phyloP scores from a whole-genome alignment of 768 basidiomycete genomes.

The Russula brevipes region DNA sequence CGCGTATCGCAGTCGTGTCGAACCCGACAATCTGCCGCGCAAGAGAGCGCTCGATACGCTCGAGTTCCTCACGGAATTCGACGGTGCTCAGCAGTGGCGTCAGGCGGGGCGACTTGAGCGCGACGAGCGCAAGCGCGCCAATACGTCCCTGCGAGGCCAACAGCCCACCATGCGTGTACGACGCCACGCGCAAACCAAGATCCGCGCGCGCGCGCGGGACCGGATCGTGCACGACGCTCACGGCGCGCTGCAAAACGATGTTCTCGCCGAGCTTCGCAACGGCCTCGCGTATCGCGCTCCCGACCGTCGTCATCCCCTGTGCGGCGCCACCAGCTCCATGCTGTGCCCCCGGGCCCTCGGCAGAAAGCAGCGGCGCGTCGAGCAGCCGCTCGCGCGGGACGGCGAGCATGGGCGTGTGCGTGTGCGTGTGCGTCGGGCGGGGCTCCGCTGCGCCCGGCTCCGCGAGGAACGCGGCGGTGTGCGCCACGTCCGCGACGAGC shows the following conservation, averaged over 20 bases:
- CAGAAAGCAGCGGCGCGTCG: slow-evolving; percentile 64
- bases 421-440: slow-evolving; percentile 27
- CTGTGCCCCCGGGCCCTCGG: slow-evolving; percentile 2
- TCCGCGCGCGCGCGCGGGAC: slow-evolving; percentile 24
- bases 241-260: slow-evolving; percentile 60
- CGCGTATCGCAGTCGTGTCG: slow-evolving; percentile 18
- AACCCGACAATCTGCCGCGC: slow-evolving; percentile 25
- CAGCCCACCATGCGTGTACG: slow-evolving; percentile 23
- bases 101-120: slow-evolving; percentile 22
- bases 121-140: slow-evolving; percentile 20
- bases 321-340: too few relatives aligned
- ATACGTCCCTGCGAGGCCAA: slow-evolving; percentile 19
- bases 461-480: slow-evolving; percentile 71
- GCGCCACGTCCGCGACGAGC: slow-evolving; percentile 74
- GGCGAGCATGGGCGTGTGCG: too few relatives aligned
- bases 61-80: slow-evolving; percentile 19
- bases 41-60: slow-evolving; percentile 22
- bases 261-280: slow-evolving; percentile 71
- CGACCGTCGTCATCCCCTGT: slow-evolving; percentile 40
- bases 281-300: slow-evolving; percentile 57
- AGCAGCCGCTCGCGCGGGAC: slow-evolving; percentile 49
- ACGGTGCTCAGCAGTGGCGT: slow-evolving; percentile 2
- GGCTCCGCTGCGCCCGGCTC: slow-evolving; percentile 33
- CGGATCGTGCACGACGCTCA: slow-evolving; percentile 24
- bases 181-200: slow-evolving; percentile 18